Conservation (phyloP, 176 grass and related monocot species). For the Panicum miliaceum region DNA sequence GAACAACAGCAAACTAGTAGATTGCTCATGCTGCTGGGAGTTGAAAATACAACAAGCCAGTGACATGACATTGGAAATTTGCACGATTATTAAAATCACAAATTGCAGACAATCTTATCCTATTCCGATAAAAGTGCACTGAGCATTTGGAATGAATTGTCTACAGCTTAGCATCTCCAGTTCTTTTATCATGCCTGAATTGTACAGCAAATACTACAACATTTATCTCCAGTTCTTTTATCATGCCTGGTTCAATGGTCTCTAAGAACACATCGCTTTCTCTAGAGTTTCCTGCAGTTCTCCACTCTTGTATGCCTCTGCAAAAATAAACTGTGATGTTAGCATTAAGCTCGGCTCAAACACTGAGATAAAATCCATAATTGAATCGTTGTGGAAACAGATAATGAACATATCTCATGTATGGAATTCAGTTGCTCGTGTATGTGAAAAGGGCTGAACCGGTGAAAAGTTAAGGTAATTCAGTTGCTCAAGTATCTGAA, state of each 20-base stretch:
- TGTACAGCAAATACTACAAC: not conserved
- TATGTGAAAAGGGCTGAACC: not conserved
- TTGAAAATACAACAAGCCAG: no score
- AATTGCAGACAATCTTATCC: slow-evolving; percentile 10
- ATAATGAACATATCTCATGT: not conserved
- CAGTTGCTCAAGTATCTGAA: not conserved
- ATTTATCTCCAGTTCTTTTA: slow-evolving; percentile 13
- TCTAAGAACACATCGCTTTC: slow-evolving; percentile 65
- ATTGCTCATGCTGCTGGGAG: no score
- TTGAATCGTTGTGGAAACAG: not conserved
- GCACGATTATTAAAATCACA: not conserved
- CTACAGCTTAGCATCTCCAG: not conserved
- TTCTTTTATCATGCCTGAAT: not conserved
- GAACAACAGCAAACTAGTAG: no score
- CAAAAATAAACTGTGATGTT: slow-evolving; percentile 15
- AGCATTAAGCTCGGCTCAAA: slow-evolving; percentile 20
- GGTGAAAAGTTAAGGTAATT: not conserved
- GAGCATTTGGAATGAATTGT: not conserved
- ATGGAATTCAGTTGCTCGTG: not conserved
- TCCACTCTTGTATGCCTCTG: slow-evolving; percentile 84
- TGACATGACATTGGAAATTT: no score
- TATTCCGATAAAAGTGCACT: not conserved
- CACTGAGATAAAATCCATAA: not conserved
- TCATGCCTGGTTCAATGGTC: not conserved
- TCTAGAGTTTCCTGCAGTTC: slow-evolving; percentile 76